phyloP scores from a whole-genome alignment of 108 stramenopile species.

The Skeletonema costatum region DNA sequence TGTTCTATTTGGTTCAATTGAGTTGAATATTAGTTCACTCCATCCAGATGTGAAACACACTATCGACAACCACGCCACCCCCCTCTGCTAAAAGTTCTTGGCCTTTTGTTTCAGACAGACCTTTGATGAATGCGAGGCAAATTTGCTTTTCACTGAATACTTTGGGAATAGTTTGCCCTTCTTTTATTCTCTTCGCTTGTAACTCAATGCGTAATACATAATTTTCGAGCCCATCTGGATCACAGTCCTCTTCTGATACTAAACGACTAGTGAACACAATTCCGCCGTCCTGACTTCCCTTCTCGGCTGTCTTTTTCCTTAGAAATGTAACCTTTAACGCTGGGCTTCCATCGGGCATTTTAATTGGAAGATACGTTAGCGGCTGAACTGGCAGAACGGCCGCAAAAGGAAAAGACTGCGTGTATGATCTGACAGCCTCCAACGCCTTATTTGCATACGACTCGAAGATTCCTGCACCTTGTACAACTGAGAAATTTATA shows the following conservation, averaged over 20 bases:
- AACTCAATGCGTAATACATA: slow-evolving; percentile 47
- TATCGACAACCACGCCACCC: slow-evolving; percentile 33
- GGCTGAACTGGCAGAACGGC: slow-evolving; percentile 80
- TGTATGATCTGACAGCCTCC: slow-evolving; percentile 44
- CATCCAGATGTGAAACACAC: slow-evolving; percentile 80
- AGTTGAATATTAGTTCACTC: background rate
- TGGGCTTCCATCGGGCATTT: slow-evolving; percentile 53
- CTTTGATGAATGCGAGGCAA: slow-evolving; percentile 55
- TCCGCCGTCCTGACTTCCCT: slow-evolving; percentile 74
- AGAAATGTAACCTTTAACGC: slow-evolving; percentile 70
- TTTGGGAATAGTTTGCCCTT: slow-evolving; percentile 74
- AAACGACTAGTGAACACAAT: slow-evolving; percentile 57
- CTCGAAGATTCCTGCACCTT: background rate
- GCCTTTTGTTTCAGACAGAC: slow-evolving; percentile 42
- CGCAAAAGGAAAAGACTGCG: slow-evolving; percentile 78
- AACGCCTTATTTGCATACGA: slow-evolving; percentile 24
- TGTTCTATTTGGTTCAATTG: too few relatives aligned
- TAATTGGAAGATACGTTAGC: slow-evolving; percentile 68
- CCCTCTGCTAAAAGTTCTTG: slow-evolving; percentile 18
- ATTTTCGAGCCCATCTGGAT: slow-evolving; percentile 19
- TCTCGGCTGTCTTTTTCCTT: slow-evolving; percentile 75
- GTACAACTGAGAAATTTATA: slow-evolving; percentile 35
- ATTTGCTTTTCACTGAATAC: slow-evolving; percentile 76
- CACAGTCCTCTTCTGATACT: slow-evolving; percentile 19
- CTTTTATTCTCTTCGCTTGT: slow-evolving; percentile 56